Base-by-base conservation (phyloP, 768 basidiomycete genomes). In the Mrakia gelida region DNA sequence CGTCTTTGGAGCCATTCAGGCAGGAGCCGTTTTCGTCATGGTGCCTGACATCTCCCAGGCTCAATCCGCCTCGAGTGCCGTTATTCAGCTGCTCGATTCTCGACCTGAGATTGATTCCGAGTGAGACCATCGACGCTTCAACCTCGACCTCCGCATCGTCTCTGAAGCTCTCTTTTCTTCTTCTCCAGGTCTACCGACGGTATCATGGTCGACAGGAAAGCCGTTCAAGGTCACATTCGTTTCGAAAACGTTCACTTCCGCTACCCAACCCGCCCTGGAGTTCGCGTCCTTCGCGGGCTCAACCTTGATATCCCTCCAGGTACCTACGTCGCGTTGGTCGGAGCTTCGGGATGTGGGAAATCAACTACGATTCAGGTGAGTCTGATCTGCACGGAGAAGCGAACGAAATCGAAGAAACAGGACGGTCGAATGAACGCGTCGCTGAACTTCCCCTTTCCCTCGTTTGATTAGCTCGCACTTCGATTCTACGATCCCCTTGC, bases 21-120 rank as follows among this genome's bases (percentile, higher is more conserved):
- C 93, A 65, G 93, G 93, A 75, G 52, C 91, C 71, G 82, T 84
- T n/a, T 83, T 84, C 77, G 74, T 77, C 0, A 82, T 80, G 73
- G 94, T 52, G 2, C 94, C 95, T 59, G 94, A 96, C 83, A 83
- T 83, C 10, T 93, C 92, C 0, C 91, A 92, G 1, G 94, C 95
- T 34, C 90, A 90, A 81, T 87, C 90, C 38, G 91, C 94, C 1
- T 92, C 89, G 0, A 88, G 89, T 26, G 88, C 92, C 75, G 90
- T 95, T 81, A 86, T 96, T 85, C 88, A 88, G 71, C 85, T 95
- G 11, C 82, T 94, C 30, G 94, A 98, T 81, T 88, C 82, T 61
- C 75, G 75, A 3, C 85, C 85, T 26, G 82, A 83, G 41, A 82
- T 85, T 59, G 94, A 96, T 82, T 90, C 93, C 0, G 90, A 92